Evolutionary conservation across 176 grass and related monocot genomes (phyloP).

Genomic region (Thalia dealbata): DNA sequence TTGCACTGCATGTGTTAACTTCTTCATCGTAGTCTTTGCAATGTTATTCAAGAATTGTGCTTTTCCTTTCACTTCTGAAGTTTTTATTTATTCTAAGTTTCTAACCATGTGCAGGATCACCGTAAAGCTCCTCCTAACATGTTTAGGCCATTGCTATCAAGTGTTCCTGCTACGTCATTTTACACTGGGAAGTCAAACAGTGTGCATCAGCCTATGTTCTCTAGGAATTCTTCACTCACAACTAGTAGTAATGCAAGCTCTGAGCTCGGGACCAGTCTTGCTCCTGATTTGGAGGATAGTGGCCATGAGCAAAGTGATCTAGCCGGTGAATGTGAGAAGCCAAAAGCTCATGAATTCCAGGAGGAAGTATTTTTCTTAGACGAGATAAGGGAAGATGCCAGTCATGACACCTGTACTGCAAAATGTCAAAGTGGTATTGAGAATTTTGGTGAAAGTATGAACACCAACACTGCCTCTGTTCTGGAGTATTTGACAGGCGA

Average conservation of each 20-base stretch:
- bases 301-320: conserved; percentile 43
- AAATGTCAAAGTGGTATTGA: conserved; percentile 12
- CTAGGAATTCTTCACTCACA: conserved; percentile 61
- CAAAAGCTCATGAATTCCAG: conserved; percentile 30
- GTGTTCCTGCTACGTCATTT: conserved; percentile 58
- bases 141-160: conserved; percentile 85
- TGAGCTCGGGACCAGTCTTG: conserved; percentile 33
- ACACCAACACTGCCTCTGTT: neutral
- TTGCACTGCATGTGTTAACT: too few species aligned
- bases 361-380: conserved; percentile 72
- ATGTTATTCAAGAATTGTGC: too few species aligned
- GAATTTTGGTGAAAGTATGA: conserved; percentile 22
- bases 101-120: conserved; percentile 53
- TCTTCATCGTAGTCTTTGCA: too few species aligned
- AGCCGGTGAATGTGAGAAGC: conserved; percentile 40
- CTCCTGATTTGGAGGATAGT: conserved; percentile 34
- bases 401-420: conserved; percentile 1
- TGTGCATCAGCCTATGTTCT: conserved; percentile 40
- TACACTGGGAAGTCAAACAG: conserved; percentile 40
- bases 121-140: conserved; percentile 71
- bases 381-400: conserved; percentile 44
- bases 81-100: neutral
- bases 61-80: neutral
- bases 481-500: conserved; percentile 25
- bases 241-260: conserved; percentile 63